Evolutionary conservation across 768 basidiomycete genomes (phyloP), one percentile per base, ranked within the genome.

Genomic region (Dioszegia aurantiaca): DNA sequence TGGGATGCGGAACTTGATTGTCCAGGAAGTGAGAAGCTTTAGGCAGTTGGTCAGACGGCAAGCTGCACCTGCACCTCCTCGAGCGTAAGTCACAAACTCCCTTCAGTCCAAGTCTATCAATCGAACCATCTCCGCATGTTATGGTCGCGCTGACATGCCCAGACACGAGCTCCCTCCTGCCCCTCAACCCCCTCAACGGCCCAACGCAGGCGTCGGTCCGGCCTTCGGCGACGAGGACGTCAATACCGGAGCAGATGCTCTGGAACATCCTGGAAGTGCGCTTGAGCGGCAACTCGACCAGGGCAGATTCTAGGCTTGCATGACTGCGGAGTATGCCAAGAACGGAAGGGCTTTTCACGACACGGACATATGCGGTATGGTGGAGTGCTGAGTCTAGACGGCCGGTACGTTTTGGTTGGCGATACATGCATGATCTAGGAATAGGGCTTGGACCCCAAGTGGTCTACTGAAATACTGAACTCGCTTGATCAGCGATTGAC

Each of bases 1-100:
- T 43, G 95, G 95, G 9, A 99, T 99, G 95, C 90, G 94, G 78
- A 85, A 83, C 62, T 78, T 98, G 74, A 99, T 99, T 67, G 85
- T 98, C 23, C 85, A 93, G 27, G 93, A 98, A 77, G 94, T 97
- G 27, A 49, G 55, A 10, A 64, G 82, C 12, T 98, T 99, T 85
- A 85, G 95, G 36, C 83, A 87, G 9, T 86, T 92, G 73, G 93
- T 98, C 8, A 84, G 94, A 55, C 81, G 83, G n/a, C 90, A 92
- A 68, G 85, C 87, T 12, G 80, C 87, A 36, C 84, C 83, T 1
- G 80, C 84, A 23, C 66, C 71, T 4, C 58, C 60, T 6, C 54
- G 70, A 16, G 62, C 69, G 66, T 69, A 43, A 56, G 66, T 47
- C 8, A 41, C 19, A 5, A 4, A 31, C 21, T 31, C 36, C 37